Evolutionary conservation across 345 rosid species (phyloP), one percentile per base, ranked within the genome.

Genomic region (Pugionium dolabratum): DNA sequence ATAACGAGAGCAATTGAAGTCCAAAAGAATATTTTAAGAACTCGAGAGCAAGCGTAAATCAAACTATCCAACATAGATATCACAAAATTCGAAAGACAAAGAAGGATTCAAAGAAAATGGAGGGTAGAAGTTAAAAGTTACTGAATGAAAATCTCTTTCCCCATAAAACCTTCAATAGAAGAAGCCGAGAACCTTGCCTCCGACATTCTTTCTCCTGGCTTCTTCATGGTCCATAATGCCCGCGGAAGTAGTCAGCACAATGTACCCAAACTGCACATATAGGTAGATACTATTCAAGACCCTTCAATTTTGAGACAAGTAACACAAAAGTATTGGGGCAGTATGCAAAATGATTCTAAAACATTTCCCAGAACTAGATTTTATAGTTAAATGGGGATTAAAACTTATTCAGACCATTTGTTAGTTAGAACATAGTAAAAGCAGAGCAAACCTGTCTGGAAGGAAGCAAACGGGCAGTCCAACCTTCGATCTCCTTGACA

Each of bases 401-500:
- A 31, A 2, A 5, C 45, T 45, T 1, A 47, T 26, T 47, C 32
- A 26, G n/a, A 10, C 10, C 31, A 47, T 1, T 31, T 9, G 18
- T 18, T 18, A 18, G 35, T 4, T 33, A 28, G 40, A 35, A 53
- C 36, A 10, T 2, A 1, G n/a, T 1, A 34, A 5, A 8, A 66
- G 10, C 34, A 43, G n/a, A 43, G 0, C 71, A 1, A 63, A 81
- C 83, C 79, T 81, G 83, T 81, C 83, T 76, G 0, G 85, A 79
- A 57, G 85, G 85, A 37, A 81, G 85, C 33, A 81, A 44, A 62
- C 83, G 78, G 31, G 85, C 83, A 79, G 85, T 81, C 85, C 85
- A 81, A 2, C 83, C 52, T 74, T 81, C 85, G 51, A 81, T 81
- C 42, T 81, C 83, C 67, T 81, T 79, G 31, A 81, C 83, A 34